Percentiles rank a stretch among this genome's conserved stretches.
These are phyloP conservation scores for Dactylonectria estremocensis DNA, from an alignment of 2,329 filamentous ascomycete genomes.

Conservation along the genomic window DNA sequence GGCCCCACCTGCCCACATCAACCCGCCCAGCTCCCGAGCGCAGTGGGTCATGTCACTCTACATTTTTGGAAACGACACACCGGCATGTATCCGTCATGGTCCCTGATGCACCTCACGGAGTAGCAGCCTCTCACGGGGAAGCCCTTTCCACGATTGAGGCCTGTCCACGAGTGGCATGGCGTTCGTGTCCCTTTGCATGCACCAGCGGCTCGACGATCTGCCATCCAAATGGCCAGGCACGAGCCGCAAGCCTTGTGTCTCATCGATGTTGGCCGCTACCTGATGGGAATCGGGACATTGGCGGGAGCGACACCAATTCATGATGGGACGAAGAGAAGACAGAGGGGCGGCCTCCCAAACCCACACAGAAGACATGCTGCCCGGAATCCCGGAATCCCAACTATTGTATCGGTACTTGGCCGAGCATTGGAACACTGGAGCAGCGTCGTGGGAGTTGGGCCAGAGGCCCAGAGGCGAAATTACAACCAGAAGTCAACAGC, in stretches of 20 bases:
- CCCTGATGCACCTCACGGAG: conserved; percentile 30
- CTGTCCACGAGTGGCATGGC: conserved; percentile 42
- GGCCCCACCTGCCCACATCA: conserved; percentile 45
- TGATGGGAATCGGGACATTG: background rate
- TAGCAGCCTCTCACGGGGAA: conserved; percentile 24
- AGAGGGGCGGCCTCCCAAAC: conserved; percentile 8
- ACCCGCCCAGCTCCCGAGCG: conserved; percentile 44
- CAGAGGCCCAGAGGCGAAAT: conserved; percentile 45
- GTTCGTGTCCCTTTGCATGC: conserved; percentile 41
- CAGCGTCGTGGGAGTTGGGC: conserved; percentile 34
- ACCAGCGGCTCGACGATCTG: conserved; percentile 33
- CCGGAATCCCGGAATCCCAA: conserved; percentile 35
- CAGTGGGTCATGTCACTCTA: conserved; percentile 42
- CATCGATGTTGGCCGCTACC: background rate
- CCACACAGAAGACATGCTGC: conserved; percentile 26
- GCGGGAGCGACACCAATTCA: background rate
- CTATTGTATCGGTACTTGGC: conserved; percentile 45
- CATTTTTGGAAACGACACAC: conserved; percentile 28
- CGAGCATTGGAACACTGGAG: conserved; percentile 26
- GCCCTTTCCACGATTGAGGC: conserved; percentile 23
- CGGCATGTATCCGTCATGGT: conserved; percentile 36
- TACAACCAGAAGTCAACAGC: conserved; percentile 36
- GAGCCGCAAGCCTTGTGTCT: conserved; percentile 39
- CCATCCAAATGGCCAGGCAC: conserved; percentile 32
- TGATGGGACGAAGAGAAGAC: conserved; percentile 2